A percentile compares a stretch with the other conserved stretches of the same genome.
phyloP scores from a whole-genome alignment of 2,329 filamentous ascomycete genomes.

The Dactylonectria macrodidyma region DNA sequence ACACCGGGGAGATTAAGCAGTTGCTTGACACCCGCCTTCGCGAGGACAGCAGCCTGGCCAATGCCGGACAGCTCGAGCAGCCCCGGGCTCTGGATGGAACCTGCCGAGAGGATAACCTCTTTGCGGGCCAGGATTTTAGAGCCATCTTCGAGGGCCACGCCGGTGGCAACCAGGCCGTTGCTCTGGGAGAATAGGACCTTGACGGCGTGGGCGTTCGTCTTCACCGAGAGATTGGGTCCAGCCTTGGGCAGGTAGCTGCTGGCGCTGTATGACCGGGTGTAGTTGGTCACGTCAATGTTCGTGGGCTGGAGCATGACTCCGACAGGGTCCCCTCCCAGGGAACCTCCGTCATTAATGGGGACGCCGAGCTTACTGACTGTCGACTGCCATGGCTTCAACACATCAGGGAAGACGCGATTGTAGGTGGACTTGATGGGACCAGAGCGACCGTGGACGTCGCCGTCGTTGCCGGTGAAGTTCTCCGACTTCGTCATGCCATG shows the following conservation, averaged over 20 bases:
- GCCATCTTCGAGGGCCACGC: too few relatives aligned
- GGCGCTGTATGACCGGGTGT: slow-evolving; percentile 62
- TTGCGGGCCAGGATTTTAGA: too few relatives aligned
- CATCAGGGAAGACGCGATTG: slow-evolving; percentile 59
- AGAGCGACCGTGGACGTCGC: slow-evolving; percentile 35
- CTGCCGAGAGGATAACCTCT: too few relatives aligned
- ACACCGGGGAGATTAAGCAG: too few relatives aligned
- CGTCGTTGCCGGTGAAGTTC: slow-evolving; percentile 45
- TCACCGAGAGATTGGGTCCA: slow-evolving; percentile 54
- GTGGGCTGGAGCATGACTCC: slow-evolving; percentile 63
- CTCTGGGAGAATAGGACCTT: too few relatives aligned
- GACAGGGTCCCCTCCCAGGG: slow-evolving; percentile 59
- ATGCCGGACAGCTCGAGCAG: too few relatives aligned
- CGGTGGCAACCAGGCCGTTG: too few relatives aligned
- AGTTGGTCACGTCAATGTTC: slow-evolving; percentile 59
- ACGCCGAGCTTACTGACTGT: slow-evolving; percentile 57
- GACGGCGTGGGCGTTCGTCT: not conserved
- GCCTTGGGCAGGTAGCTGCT: slow-evolving; percentile 59
- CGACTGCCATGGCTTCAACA: slow-evolving; percentile 59
- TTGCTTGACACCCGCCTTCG: too few relatives aligned
- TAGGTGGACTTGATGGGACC: slow-evolving; percentile 46
- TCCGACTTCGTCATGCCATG: slow-evolving; percentile 26
- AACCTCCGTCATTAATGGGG: slow-evolving; percentile 52
- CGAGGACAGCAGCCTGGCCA: too few relatives aligned
- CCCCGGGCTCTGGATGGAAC: too few relatives aligned